Conservation (phyloP, 805 yeast species). For the Pichia insulana region DNA sequence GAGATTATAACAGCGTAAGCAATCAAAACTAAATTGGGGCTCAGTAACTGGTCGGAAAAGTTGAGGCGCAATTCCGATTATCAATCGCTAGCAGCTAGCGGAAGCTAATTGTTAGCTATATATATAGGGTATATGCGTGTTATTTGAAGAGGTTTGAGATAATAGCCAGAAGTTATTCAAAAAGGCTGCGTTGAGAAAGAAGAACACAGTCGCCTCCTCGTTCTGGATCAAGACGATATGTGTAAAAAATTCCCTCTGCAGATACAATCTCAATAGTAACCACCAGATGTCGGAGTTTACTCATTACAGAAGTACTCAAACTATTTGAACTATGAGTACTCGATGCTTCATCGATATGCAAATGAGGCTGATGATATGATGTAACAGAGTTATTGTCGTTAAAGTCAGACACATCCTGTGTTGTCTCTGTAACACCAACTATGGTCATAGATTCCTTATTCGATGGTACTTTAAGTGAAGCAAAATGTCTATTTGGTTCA, state of each 20-base stretch:
- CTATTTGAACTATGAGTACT: conserved; percentile 4
- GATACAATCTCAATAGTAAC: conserved; percentile 71
- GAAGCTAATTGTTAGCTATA: no score
- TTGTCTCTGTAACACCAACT: conserved; percentile 37
- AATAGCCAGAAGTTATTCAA: conserved; percentile 16
- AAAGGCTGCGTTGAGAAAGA: conserved; percentile 43
- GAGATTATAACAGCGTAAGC: no score
- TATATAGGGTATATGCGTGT: no score
- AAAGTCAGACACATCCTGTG: conserved; percentile 15
- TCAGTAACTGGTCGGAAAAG: no score
- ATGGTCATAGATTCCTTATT: conserved; percentile 37
- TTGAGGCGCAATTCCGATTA: no score
- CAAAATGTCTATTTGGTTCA: conserved; percentile 92
- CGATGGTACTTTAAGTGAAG: conserved; percentile 48
- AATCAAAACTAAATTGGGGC: no score
- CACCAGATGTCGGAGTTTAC: conserved; percentile 16
- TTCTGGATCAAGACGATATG: conserved; percentile 77
- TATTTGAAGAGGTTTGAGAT: no score
- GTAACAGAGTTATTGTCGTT: not conserved
- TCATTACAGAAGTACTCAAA: conserved; percentile 6
- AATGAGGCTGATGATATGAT: not conserved
- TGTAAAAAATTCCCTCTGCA: conserved; percentile 78
- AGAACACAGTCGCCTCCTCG: conserved; percentile 92
- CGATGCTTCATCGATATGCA: conserved; percentile 12
- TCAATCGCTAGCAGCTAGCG: no score